Conservation (phyloP, 2,329 filamentous ascomycete species). For the Calonectria leucothoes region DNA sequence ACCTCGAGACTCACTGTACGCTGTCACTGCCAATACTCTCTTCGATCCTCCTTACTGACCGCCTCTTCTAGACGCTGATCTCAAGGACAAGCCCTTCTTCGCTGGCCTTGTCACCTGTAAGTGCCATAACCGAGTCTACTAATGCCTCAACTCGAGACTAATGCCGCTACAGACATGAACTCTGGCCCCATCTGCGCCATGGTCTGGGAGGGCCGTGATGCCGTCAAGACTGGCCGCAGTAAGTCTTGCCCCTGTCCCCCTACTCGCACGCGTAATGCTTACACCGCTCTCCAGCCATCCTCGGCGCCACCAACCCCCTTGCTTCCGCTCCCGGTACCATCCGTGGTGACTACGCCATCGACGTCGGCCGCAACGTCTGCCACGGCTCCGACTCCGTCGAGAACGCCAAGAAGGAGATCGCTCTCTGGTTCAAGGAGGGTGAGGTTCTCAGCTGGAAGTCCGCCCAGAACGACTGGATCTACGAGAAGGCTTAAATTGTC, state of each 20-base stretch:
- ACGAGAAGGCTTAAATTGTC: constrained; percentile 80
- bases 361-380: constrained; percentile 95
- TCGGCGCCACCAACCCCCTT: constrained; percentile 99
- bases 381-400: constrained; percentile 99
- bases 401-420: constrained; percentile 99
- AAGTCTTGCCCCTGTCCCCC: constrained; percentile 51
- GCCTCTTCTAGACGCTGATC: constrained; percentile 75
- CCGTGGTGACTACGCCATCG: constrained; percentile 91
- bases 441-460: constrained; percentile 89
- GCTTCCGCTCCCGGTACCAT: constrained; percentile 97
- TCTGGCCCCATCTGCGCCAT: constrained; percentile 98
- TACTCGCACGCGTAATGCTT: constrained; percentile 13
- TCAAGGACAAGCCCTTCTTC: constrained; percentile 97
- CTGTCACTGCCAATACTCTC: constrained; percentile 32
- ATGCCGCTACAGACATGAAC: constrained; percentile 80
- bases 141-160: constrained; percentile 11
- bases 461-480: constrained; percentile 91
- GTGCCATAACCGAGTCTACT: constrained; percentile 45
- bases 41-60: constrained; percentile 43
- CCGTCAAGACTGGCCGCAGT: constrained; percentile 97
- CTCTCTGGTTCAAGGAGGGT: constrained; percentile 94
- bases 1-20: constrained; percentile 96
- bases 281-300: constrained; percentile 70
- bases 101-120: constrained; percentile 89
- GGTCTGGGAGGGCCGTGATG: constrained; percentile 99